Base-by-base conservation (phyloP, 2,329 filamentous ascomycete genomes). In the Phyllosticta citriasiana region DNA sequence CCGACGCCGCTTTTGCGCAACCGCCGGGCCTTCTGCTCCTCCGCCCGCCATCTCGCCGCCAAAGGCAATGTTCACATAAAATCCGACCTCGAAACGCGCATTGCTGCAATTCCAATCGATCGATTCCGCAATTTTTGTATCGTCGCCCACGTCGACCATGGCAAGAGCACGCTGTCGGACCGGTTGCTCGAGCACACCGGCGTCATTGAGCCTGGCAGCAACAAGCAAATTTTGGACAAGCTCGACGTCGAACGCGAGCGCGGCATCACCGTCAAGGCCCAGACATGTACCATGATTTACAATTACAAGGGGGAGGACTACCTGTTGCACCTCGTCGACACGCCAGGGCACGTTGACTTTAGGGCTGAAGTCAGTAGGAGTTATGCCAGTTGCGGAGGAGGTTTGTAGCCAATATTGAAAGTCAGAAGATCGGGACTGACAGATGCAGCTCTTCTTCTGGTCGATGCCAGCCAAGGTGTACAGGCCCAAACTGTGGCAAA, bases 401-500 rank as follows among this genome's bases (percentile, higher is more conserved):
- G 68, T 70, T n/a, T 47, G 61, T 51, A 60, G 56, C 26, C 6
- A 12, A 10, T n/a, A 16, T 10, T 6, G 12, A 4, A 10, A 10
- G 22, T 12, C 2, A 60, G 8, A 19, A 3, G n/a, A 2, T 24
- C 22, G 22, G n/a, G 40, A 3, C 47, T 53, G 25, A 61, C 27
- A 27, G 47, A 26, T 25, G n/a, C 53, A 70, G 93, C 94, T 0
- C 74, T 99, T 63, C 80, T 99, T 58, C 84, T 99, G 1, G 93
- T 99, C 2, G 94, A 99, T 79, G 94, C 93, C 7, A 96, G 89
- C 67, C 94, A 99, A 76, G 94, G 94, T 54, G 87, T 99, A 2
- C 94, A 99, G 77, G 94, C 94, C 4, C 94, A 99, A 79, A 99
- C 94, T 0, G 94, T 99, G 8, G 94, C 94, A 64, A 99, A 99